Base-by-base conservation (phyloP, 2,329 filamentous ascomycete species). In the Metarhizium anisopliae region DNA sequence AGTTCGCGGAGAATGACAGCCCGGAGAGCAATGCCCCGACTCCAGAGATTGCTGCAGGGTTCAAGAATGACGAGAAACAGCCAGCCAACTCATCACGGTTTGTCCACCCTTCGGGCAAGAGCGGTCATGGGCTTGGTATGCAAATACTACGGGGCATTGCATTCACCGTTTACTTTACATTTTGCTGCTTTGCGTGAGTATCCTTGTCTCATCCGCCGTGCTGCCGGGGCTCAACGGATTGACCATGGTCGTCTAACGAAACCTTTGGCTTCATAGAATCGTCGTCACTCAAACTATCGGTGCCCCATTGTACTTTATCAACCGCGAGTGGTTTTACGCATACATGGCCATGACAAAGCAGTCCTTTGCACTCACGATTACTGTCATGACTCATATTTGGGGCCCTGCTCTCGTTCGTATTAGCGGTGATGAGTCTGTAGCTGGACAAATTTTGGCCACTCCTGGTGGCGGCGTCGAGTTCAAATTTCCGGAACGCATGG, bases 341-440 rank as follows among this genome's bases (percentile, higher is more conserved):
- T 95, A 90, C 73, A 95, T 95, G 83, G 84, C 89, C 45, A 81
- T 90, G 69, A 94, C 90, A 11, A 95, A 95, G 70, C 83, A 89
- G 66, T 89, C 83, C 2, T 95, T 95, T 68, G 89, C 87, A 42
- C 79, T 95, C 16, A 74, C 90, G 49, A 84, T 86, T 59, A 91
- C 87, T 20, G 87, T 86, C 49, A 84, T 93, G 76, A 95, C 89
- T 14, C 84, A 93, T 65, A 89, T 89, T 77, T 95, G 89, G 86
- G 86, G 87, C n/a, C 89, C 90, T 3, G 94, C 89, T 0, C 80
- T 84, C 4, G 86, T 95, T 55, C 80, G 89, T 55, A 87, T 95
- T 64, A 94, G 89, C 67, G 90, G 90, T 47, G 90, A 95, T 70
- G 83, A 81, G 53, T 90, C 86, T 32, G 88, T 95, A 60, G 80